Evolutionary conservation across 129 eudicot species (phyloP).

Genomic region (Saposhnikovia divaricata): DNA sequence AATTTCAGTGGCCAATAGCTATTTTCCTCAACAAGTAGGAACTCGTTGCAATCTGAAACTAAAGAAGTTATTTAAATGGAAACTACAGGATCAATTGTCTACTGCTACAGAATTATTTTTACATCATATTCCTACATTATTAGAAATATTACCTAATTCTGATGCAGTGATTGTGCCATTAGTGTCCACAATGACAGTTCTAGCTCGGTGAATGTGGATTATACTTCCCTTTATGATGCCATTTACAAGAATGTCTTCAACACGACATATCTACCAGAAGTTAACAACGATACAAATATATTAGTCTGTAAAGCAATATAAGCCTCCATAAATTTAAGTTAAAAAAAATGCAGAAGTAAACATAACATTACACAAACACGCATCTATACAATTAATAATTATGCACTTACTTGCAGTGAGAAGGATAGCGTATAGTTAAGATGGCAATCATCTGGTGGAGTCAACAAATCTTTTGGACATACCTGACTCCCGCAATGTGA

Average conservation of each 20-base stretch:
- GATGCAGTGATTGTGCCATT: constrained; percentile 71
- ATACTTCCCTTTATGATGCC: constrained; percentile 75
- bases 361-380: neutral
- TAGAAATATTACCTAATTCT: constrained; percentile 52
- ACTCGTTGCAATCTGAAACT: neutral
- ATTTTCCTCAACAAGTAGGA: neutral
- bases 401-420: constrained; percentile 62
- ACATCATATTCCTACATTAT: neutral
- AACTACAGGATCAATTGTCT: neutral
- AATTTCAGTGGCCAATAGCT: neutral
- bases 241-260: constrained; percentile 67
- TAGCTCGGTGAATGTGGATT: constrained; percentile 75
- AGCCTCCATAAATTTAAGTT: neutral
- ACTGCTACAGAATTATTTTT: neutral
- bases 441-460: constrained; percentile 91
- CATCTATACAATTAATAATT: neutral
- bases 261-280: constrained; percentile 65
- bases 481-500: constrained; percentile 62
- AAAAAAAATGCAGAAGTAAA: neutral
- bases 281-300: constrained; percentile 8
- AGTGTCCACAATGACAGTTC: constrained; percentile 52
- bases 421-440: constrained; percentile 75
- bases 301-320: constrained; percentile 6
- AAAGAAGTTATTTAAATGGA: neutral
- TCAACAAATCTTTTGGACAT: constrained; percentile 72